Evolutionary conservation across 257 asterid genomes (phyloP).

Genomic region (Solanum tacnaense): DNA sequence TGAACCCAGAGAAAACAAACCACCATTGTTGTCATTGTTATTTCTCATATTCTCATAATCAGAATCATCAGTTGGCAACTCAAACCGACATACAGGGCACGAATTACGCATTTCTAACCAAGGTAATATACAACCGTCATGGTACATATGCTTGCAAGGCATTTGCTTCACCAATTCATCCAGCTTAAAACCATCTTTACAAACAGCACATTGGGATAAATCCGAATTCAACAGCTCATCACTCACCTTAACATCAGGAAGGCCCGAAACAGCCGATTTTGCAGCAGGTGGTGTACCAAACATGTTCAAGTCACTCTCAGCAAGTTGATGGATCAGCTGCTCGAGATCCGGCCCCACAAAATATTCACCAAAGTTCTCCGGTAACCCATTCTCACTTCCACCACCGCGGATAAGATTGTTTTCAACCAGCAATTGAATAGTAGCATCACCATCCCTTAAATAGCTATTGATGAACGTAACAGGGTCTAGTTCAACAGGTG

Average conservation of each 20-base stretch:
- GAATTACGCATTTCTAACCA: constrained; percentile 42
- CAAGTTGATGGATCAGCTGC: constrained; percentile 24
- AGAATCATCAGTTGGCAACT: neutral
- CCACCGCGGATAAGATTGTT: constrained; percentile 6
- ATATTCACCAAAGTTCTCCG: constrained; percentile 27
- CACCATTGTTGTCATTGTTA: neutral
- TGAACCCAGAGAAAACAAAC: too few species aligned
- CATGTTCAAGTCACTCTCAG: constrained; percentile 23
- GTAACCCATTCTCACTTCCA: constrained; percentile 17
- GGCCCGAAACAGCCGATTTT: constrained; percentile 12
- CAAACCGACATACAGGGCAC: constrained; percentile 20
- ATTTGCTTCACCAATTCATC: constrained; percentile 24
- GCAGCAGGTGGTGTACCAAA: constrained; percentile 32
- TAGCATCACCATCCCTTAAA: constrained; percentile 47
- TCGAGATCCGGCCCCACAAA: constrained; percentile 24
- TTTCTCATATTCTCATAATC: neutral
- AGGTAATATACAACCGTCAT: constrained; percentile 23
- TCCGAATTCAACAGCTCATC: neutral
- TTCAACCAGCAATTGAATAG: constrained; percentile 55
- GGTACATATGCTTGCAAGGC: constrained; percentile 35
- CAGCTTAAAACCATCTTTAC: constrained; percentile 25
- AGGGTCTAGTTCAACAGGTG: constrained; percentile 53
- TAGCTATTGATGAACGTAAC: constrained; percentile 35
- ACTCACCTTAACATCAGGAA: constrained; percentile 19
- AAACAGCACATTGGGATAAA: constrained; percentile 33